Percentiles rank a stretch among this genome's conserved stretches.
Evolutionary conservation across 192 early-diverging fungal genomes (phyloP).

Genomic region (Coemansia sp.): DNA sequence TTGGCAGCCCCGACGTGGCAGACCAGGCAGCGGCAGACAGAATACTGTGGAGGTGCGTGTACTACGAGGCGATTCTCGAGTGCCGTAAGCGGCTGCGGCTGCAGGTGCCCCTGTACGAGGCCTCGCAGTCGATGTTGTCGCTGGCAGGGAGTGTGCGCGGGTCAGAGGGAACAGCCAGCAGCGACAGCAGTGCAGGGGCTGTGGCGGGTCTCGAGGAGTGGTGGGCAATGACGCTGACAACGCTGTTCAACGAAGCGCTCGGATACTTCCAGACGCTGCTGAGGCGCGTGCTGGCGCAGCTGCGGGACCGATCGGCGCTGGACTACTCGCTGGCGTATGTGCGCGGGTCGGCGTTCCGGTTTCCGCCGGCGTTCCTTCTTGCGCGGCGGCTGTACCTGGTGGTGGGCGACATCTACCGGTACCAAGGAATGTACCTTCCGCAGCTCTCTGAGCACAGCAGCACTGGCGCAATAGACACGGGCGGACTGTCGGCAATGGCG

Average conservation of each 20-base stretch:
- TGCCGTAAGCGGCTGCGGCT: conserved; percentile 49
- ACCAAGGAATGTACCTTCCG: conserved; percentile 47
- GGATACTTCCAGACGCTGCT: conserved; percentile 40
- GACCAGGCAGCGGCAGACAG: conserved; percentile 24
- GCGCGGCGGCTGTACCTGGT: conserved; percentile 33
- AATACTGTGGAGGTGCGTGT: conserved; percentile 35
- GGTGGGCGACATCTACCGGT: conserved; percentile 46
- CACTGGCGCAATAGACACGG: conserved; percentile 16
- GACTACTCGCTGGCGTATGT: conserved; percentile 8
- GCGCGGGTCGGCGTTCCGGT: neutral
- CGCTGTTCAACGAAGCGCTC: conserved; percentile 44
- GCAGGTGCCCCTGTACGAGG: conserved; percentile 19
- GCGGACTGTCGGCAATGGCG: conserved; percentile 15
- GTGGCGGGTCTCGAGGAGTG: conserved; percentile 41
- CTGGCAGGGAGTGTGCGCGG: conserved; percentile 24
- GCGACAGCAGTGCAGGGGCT: conserved; percentile 20
- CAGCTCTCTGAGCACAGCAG: conserved; percentile 16
- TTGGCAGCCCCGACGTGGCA: no score
- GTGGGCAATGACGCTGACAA: conserved; percentile 35
- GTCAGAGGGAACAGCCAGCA: conserved; percentile 11
- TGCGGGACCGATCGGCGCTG: conserved; percentile 11
- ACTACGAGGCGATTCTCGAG: conserved; percentile 44
- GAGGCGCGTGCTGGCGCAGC: conserved; percentile 5
- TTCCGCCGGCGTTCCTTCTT: conserved; percentile 16
- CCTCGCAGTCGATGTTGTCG: conserved; percentile 33